phyloP scores from a whole-genome alignment of 2,329 filamentous ascomycete species.

The Endoconidiophora polonica region DNA sequence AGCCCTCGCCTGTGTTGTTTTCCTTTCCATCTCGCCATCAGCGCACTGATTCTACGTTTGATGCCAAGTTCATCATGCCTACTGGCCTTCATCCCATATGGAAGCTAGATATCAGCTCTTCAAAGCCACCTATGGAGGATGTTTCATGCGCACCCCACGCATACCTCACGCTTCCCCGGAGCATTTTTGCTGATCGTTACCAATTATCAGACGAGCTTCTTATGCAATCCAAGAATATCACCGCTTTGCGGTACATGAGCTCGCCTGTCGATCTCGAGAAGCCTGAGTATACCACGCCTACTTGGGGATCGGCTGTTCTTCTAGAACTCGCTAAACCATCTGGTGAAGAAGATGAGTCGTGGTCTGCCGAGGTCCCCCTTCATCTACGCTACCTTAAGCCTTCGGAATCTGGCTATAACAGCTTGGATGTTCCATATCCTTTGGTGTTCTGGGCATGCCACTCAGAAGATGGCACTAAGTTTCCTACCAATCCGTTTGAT shows the following conservation, averaged over 20 bases:
- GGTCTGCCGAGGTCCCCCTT: slow-evolving; percentile 58
- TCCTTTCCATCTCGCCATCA: slow-evolving; percentile 66
- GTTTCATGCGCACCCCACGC: slow-evolving; percentile 57
- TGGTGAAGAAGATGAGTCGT: slow-evolving; percentile 25
- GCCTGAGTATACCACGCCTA: slow-evolving; percentile 58
- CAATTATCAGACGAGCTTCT: slow-evolving; percentile 65
- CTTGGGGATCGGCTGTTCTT: slow-evolving; percentile 68
- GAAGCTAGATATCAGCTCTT: slow-evolving; percentile 44
- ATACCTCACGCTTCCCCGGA: slow-evolving; percentile 66
- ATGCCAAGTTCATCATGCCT: slow-evolving; percentile 47
- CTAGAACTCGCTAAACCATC: slow-evolving; percentile 51
- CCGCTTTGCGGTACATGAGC: slow-evolving; percentile 47
- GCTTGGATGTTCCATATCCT: slow-evolving; percentile 57
- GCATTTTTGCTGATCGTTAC: slow-evolving; percentile 75
- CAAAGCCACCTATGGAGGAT: slow-evolving; percentile 32
- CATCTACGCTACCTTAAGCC: slow-evolving; percentile 72
- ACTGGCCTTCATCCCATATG: slow-evolving; percentile 74
- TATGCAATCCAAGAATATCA: slow-evolving; percentile 63
- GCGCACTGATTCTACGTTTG: slow-evolving; percentile 41
- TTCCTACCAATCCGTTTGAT: slow-evolving; percentile 71
- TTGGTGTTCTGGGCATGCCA: slow-evolving; percentile 82
- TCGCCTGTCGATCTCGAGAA: slow-evolving; percentile 80
- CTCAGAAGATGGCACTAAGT: slow-evolving; percentile 47
- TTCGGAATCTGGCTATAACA: slow-evolving; percentile 33
- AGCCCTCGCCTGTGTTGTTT: slow-evolving; percentile 63